Percentiles rank a stretch among this genome's conserved stretches.
These are phyloP conservation scores for Phlebopus sp. DNA, from an alignment of 1,284 basidiomycete species.

Conservation along the genomic window DNA sequence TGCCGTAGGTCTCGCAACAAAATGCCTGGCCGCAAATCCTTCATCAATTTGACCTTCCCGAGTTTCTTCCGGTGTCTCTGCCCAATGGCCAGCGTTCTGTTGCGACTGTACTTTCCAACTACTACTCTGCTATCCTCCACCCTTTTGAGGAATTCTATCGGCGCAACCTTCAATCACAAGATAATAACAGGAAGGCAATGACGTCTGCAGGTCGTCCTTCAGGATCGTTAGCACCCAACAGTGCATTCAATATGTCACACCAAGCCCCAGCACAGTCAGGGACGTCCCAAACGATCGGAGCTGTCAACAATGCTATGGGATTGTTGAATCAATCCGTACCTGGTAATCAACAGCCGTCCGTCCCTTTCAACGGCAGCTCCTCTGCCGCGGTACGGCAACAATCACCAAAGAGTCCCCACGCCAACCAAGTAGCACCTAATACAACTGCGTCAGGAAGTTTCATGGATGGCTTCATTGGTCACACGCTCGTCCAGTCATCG, in stretches of 20 bases:
- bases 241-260: constrained; percentile 11
- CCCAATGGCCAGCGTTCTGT: constrained; percentile 48
- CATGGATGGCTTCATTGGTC: constrained; percentile 23
- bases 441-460: constrained; percentile 25
- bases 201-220: constrained; percentile 33
- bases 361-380: constrained; percentile 24
- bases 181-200: constrained; percentile 46
- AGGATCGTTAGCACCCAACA: constrained; percentile 18
- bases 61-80: constrained; percentile 46
- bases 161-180: constrained; percentile 47
- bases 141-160: constrained; percentile 70
- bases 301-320: constrained; percentile 27
- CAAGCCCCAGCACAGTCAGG: constrained; percentile 16
- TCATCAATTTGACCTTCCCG: constrained; percentile 61
- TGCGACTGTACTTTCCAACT: constrained; percentile 48
- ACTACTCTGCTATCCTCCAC: constrained; percentile 58
- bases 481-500: constrained; percentile 19
- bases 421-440: constrained; percentile 31
- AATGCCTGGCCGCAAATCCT: constrained; percentile 52
- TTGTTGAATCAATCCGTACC: constrained; percentile 28
- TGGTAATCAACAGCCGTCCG: constrained; percentile 16
- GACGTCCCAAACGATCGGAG: constrained; percentile 21
- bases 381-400: constrained; percentile 35
- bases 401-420: constrained; percentile 39
- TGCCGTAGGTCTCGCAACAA: constrained; percentile 34